Percentiles rank a stretch among this genome's conserved stretches.
These are phyloP conservation scores for Lophiostoma macrostomum DNA, from an alignment of 495 filamentous ascomycete genomes.

Conservation along the genomic window DNA sequence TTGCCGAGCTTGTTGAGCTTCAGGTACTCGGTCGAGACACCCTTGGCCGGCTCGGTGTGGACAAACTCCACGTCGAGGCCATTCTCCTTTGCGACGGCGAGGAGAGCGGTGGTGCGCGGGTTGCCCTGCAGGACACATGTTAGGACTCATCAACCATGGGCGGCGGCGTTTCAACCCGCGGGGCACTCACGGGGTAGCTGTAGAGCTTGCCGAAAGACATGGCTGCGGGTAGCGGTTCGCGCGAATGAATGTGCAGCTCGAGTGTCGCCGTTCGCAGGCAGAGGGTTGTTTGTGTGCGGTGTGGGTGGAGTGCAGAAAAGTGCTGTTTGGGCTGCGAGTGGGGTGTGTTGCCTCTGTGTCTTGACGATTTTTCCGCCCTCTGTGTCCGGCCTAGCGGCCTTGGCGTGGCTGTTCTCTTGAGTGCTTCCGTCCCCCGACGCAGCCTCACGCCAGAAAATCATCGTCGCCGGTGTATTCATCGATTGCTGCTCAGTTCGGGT, in stretches of 20 bases:
- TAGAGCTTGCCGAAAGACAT: constrained; percentile 98
- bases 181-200: constrained; percentile 67
- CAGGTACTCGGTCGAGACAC: constrained; percentile 67
- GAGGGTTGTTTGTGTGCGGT: not conserved
- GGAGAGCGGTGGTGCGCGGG: constrained; percentile 80
- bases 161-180: constrained; percentile 12
- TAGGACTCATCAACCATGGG: constrained; percentile 15
- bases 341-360: constrained; percentile 1
- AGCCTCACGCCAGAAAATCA: not conserved
- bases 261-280: not conserved
- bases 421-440: too few relatives aligned
- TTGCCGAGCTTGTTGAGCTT: constrained; percentile 84
- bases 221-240: constrained; percentile 42
- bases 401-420: too few relatives aligned
- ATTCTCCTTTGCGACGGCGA: constrained; percentile 94
- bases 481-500: not conserved
- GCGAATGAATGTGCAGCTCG: constrained; percentile 9
- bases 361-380: constrained; percentile 4
- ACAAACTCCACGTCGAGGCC: constrained; percentile 84
- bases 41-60: constrained; percentile 59
- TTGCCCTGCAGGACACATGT: constrained; percentile 61
- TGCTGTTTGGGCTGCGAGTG: constrained; percentile 2
- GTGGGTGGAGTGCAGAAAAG: constrained; percentile 2
- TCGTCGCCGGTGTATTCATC: too few relatives aligned
- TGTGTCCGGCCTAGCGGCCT: not conserved